Evolutionary conservation across 805 yeast genomes (phyloP), one percentile per base, ranked within the genome.

Genomic region (Myxozyma melibiosi): DNA sequence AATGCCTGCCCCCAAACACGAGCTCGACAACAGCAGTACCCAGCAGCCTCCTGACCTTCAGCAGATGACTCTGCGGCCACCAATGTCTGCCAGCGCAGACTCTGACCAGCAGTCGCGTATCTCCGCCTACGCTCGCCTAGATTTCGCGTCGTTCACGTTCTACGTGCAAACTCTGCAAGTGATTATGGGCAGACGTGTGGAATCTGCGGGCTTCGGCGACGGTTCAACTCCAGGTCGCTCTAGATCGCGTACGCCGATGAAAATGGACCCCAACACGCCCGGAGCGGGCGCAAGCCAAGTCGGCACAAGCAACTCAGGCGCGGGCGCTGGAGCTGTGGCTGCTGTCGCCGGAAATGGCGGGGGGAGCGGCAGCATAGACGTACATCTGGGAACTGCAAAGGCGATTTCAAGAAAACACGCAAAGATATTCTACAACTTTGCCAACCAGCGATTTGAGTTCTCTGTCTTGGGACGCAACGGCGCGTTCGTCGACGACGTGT

Each of bases 161-260:
- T 94, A 92, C 66, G 97, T 94, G 9, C 99, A 94, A 73, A 94
- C 99, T 1, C 78, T 94, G 68, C 97, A 94, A 71, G 96, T 92
- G 1, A 81, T 92, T 8, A 76, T 94, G 42, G 99, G 99, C n/a
- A 79, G 99, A 65, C 81, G 88, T 57, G 86, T 91, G 11, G 92
- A 86, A 66, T 11, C 50, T 20, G 82, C 85, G 53, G 50, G 33
- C 4, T 11, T 34, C 37, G 18, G 37, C 25, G 47, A 43, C 22
- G 11, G 22, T 16, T 16, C 22, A n/a, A 45, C 50, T 7, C 50
- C 50, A 8, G 40, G 40, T 11, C 39, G 50, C 11, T 45, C 50
- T 13, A 33, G 46, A 39, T 49, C 46, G 37, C 24, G 46, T 8
- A 49, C 42, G n/a, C 53, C 46, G 31, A 39, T 46, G 16, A 31